Base-by-base conservation (phyloP, 306 rosid genomes). In the Quercus alba region DNA sequence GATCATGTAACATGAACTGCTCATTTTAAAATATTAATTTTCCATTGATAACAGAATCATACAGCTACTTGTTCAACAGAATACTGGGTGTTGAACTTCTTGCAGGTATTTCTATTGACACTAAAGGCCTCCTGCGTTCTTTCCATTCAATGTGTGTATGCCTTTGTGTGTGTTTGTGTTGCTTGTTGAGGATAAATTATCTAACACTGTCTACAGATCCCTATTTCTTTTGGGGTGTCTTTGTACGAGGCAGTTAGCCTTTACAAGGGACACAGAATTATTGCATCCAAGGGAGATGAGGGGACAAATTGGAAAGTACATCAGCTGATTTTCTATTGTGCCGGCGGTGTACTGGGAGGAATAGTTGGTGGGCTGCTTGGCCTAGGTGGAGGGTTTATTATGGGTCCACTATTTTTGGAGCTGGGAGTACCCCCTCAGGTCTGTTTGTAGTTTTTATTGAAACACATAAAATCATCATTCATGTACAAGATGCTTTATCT, bases 381-480 rank as follows among this genome's bases (percentile, higher is more conserved):
- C 56, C 85, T 95, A 7, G 99, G 99, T 61, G 99, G 99, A 49
- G 99, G 99, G 51, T 95, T 89, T n/a, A 81, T 95, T 77, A 95
- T 93, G 98, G 99, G 99, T 23, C 97, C 98, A 2, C 85, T 95
- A 56, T 95, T 95, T 84, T 82, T 95, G 56, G 99, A 95, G 86
- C 87, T 95, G 1, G 99, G 99, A 74, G 82, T 91, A 11, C 99
- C 96, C 33, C 98, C 99, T 85, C 98, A 91, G 89, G 99, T 95
- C 64, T 62, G 80, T 84, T 78, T 78, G 44, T 35, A 3, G 4
- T 38, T 77, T 64, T 56, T 78, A 52, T 73, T n/a, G 57, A 54
- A 3, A 72, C 11, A 74, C 63, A 69, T 14, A 9, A 35, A 54
- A 57, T 46, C 20, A 38, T 66, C 31, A 30, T 14, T 64, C 7